Evolutionary conservation across 805 yeast species (phyloP), one percentile per base, ranked within the genome.

Genomic region (Ogataea methylovora): DNA sequence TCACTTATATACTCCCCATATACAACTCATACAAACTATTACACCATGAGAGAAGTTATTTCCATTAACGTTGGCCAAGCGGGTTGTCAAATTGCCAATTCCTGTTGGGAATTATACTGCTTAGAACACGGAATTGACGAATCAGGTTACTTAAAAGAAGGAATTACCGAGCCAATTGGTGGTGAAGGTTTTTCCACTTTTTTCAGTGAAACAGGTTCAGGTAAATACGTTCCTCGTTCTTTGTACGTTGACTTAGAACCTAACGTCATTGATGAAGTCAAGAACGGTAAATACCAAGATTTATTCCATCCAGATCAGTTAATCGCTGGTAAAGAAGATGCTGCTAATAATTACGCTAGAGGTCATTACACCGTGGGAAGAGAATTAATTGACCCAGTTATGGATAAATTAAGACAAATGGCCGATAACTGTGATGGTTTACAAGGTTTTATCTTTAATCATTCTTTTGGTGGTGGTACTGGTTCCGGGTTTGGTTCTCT

Each of bases 401-500:
- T 87, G 67, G 97, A 90, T 65, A 83, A 96, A 65, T 74, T 92
- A 41, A 85, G 97, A 71, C 87, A 88, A 63, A 86, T 90, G 79
- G 66, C 92, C 17, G 98, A 90, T 65, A 94, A 87, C 64, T 86
- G 97, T 71, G 95, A 85, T 58, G 97, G 98, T 39, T 73, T 90
- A 55, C 98, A 90, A 69, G 98, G 98, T 43, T 90, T 90, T 69
- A 66, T 92, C 48, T 88, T 90, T 65, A 90, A 96, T 26, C 98
- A 90, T 63, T 90, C 97, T 22, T 75, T 90, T 48, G 97, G 97
- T 63, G 98, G 98, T 70, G 98, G 98, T 75, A 90, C 98, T 26
- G 98, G 98, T 56, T 87, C 97, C 27, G 98, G 98, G 52, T 79
- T 90, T 53, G 98, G 97, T 30, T 87, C 97, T 18, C 71, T 90